phyloP scores from a whole-genome alignment of 208 protist genomes.

The Strigomonas culicis region DNA sequence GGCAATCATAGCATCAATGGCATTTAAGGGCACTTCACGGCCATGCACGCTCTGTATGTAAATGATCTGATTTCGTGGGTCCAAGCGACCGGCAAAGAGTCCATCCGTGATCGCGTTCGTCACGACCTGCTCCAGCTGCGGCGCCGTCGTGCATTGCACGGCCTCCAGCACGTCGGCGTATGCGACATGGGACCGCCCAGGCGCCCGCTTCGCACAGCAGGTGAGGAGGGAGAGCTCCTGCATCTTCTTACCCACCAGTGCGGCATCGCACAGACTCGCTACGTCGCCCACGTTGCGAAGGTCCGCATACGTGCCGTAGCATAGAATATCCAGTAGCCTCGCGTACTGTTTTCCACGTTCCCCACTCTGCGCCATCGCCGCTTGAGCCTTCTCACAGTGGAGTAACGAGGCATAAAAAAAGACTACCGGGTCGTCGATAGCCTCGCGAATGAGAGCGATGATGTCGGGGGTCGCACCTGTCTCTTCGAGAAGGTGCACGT shows the following conservation, averaged over 20 bases:
- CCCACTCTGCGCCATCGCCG: too few species aligned
- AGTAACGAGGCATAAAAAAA: conserved; percentile 9
- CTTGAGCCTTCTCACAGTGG: not conserved
- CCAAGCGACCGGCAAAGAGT: not conserved
- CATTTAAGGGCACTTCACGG: not conserved
- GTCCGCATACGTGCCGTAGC: not conserved
- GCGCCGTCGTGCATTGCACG: not conserved
- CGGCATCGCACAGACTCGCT: not conserved
- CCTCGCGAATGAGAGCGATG: not conserved
- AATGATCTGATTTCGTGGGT: not conserved
- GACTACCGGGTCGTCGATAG: not conserved
- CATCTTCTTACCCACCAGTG: not conserved
- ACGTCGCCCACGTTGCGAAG: not conserved
- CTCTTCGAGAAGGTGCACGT: not conserved
- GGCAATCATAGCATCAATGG: not conserved
- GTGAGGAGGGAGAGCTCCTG: conserved; percentile 3
- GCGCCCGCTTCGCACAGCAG: not conserved
- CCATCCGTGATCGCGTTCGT: not conserved
- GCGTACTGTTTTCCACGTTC: too few species aligned
- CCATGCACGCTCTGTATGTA: not conserved
- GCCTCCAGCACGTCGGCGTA: not conserved
- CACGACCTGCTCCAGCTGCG: conserved; percentile 2
- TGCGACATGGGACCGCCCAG: not conserved
- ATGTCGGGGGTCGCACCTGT: not conserved
- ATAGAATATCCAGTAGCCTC: not conserved